phyloP scores from a whole-genome alignment of 2,329 filamentous ascomycete genomes.

The Fusarium sp. region DNA sequence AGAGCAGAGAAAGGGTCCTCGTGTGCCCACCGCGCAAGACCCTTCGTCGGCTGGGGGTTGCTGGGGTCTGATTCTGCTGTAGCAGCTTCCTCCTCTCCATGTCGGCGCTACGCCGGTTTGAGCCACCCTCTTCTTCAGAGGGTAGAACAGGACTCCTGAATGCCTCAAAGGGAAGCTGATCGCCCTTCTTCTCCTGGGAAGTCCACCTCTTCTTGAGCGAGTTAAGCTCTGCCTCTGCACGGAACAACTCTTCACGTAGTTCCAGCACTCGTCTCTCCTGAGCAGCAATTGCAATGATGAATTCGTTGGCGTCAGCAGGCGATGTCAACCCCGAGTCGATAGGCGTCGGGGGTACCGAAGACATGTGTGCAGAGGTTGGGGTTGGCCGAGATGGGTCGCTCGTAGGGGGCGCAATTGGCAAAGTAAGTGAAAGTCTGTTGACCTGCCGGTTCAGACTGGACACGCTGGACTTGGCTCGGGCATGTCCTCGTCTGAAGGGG shows the following conservation, averaged over 20 bases:
- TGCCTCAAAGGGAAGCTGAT: constrained; percentile 68
- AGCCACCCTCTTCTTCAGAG: constrained; percentile 49
- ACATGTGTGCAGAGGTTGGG: constrained; percentile 54
- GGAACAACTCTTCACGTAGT: constrained; percentile 86
- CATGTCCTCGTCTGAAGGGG: constrained; percentile 56
- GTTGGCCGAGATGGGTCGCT: constrained; percentile 64
- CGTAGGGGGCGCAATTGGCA: constrained; percentile 69
- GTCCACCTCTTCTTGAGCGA: constrained; percentile 88
- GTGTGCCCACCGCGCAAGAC: constrained; percentile 77
- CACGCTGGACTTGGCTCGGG: constrained; percentile 64
- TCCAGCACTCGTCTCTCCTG: constrained; percentile 94
- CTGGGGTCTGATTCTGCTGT: constrained; percentile 59
- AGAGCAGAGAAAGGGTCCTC: constrained; percentile 81
- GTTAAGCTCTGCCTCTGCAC: constrained; percentile 81
- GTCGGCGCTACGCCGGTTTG: constrained; percentile 64
- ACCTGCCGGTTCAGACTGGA: constrained; percentile 59
- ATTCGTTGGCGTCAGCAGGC: constrained; percentile 70
- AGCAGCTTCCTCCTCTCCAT: constrained; percentile 80
- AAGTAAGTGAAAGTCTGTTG: constrained; percentile 70
- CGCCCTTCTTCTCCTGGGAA: constrained; percentile 79
- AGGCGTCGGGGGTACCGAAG: constrained; percentile 65
- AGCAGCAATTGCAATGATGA: constrained; percentile 90
- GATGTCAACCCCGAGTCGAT: constrained; percentile 56
- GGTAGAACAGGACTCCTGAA: constrained; percentile 55
- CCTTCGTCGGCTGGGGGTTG: constrained; percentile 62